Evolutionary conservation across 192 early-diverging fungal species (phyloP), one percentile per base, ranked within the genome.

Genomic region (Irineochytrium annulatum): DNA sequence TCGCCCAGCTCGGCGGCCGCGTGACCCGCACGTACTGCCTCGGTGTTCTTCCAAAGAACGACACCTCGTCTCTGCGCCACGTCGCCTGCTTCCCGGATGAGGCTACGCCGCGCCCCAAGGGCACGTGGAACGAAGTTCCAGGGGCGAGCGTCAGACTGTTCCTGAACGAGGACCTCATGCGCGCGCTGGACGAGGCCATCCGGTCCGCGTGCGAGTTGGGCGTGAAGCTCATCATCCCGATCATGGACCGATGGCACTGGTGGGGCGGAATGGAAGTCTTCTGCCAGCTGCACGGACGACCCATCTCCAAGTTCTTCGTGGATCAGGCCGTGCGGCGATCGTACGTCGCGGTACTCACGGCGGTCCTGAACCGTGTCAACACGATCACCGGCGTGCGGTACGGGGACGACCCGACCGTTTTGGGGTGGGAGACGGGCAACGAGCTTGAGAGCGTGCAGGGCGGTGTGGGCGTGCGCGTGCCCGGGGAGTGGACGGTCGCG

Each of bases 391-490:
- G 74, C 16, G 34, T 65, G 8, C 43, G 35, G 16, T 81, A 81
- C 57, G 34, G 63, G 3, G 51, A 71, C 43, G 79, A 81, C 54
- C 48, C 71, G 11, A 57, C 72, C 20, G 62, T 81, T 31, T 55
- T 74, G 28, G 76, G 64, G 3, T 73, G 69, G 70, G 61, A 80
- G 45, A 52, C 65, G 1, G 79, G 79, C 30, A 81, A 81, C 58
- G 79, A 81, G 63, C 70, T 81, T 30, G 60, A 60, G 0, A 37
- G 43, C 0, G 63, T 54, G 56, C 32, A 57, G 14, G 57, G 53
- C 5, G 14, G 49, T 14, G 61, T 11, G 5, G 37, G 28, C 14
- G 3, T 24, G 8, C 26, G 3, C 5, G 63, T 71, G 30, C 71
- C 76, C 1, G 19, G 70, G 2, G 37, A 24, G 14, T 80, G 78